phyloP scores from a whole-genome alignment of 1,284 basidiomycete genomes.

The Ceratobasidium sp. region DNA sequence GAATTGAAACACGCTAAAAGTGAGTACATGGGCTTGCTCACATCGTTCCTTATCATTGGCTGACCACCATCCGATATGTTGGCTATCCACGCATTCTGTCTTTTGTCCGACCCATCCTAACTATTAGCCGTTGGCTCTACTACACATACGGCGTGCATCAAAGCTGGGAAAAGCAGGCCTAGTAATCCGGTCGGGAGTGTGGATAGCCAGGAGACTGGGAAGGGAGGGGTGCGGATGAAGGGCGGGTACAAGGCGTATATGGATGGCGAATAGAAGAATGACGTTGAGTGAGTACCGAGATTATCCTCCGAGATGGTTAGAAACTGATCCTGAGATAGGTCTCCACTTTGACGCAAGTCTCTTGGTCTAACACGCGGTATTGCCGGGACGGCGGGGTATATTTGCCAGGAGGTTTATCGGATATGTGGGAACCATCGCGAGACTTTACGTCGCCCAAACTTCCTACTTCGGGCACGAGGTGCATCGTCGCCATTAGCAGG shows the following conservation, averaged over 20 bases:
- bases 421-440: slow-evolving; percentile 95
- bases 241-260: slow-evolving; percentile 78
- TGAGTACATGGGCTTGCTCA: no score
- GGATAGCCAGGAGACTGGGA: slow-evolving; percentile 62
- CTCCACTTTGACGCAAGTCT: slow-evolving; percentile 41
- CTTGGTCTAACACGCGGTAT: slow-evolving; percentile 41
- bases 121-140: no score
- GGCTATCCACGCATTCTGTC: no score
- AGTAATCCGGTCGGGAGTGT: slow-evolving; percentile 66
- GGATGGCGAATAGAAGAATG: slow-evolving; percentile 67
- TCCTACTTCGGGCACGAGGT: slow-evolving; percentile 78
- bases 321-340: slow-evolving; percentile 22
- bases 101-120: no score
- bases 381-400: slow-evolving; percentile 73
- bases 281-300: slow-evolving; percentile 58
- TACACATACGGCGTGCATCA: no score
- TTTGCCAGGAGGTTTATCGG: slow-evolving; percentile 86
- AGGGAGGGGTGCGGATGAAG: slow-evolving; percentile 59
- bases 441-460: slow-evolving; percentile 94
- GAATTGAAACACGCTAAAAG: no score
- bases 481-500: slow-evolving; percentile 85
- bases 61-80: no score
- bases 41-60: no score
- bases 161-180: slow-evolving; percentile 41
- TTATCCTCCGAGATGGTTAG: background rate